Evolutionary conservation across 2,329 filamentous ascomycete genomes (phyloP), one percentile per base, ranked within the genome.

Genomic region (Cladobotryum protrusum): DNA sequence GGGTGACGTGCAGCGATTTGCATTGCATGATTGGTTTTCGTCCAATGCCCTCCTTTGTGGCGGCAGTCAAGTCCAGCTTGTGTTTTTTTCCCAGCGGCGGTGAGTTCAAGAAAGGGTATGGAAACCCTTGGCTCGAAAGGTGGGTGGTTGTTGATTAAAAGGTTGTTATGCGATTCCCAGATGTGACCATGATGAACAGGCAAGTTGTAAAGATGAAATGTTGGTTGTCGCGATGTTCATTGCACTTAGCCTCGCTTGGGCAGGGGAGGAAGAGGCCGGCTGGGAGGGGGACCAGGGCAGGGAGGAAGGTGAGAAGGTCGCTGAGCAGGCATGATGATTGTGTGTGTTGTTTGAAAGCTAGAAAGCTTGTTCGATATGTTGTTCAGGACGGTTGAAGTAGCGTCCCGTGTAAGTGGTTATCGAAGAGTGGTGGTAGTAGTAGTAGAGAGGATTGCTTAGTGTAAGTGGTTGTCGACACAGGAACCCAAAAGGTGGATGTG

Each of bases 301-400:
- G 81, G 81, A 71, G 81, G 81, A 57, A 85, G 78, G 63, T 83
- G 79, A 59, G 80, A 82, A 55, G 81, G 81, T 64, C 81, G 77
- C 67, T 82, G 78, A 56, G 77, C 71, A 68, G 78, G 76, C 75
- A 81, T 79, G 53, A 55, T 66, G 60, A 54, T 60, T 54, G 24
- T 53, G 50, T 14, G 50, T 52, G 44, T 48, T 43, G 42, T 47
- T 53, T 55, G 45, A 44, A 53, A 52, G 41, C 45, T 46, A 42
- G 32, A 32, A 42, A 45, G 37, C 48, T 45, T 24, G 48, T 37
- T 45, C 35, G 35, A 41, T 33, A 47, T 49, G 53, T 48, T 50
- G 53, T 50, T 41, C 45, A 52, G 44, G 45, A 20, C 46, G 46
- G 36, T 18, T 35, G 45, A 42, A 32, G 45, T 35, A 45, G 33